These are phyloP conservation scores for Scorias spongiosa DNA, from an alignment of 2,329 filamentous ascomycete species.

Conservation along the genomic window DNA sequence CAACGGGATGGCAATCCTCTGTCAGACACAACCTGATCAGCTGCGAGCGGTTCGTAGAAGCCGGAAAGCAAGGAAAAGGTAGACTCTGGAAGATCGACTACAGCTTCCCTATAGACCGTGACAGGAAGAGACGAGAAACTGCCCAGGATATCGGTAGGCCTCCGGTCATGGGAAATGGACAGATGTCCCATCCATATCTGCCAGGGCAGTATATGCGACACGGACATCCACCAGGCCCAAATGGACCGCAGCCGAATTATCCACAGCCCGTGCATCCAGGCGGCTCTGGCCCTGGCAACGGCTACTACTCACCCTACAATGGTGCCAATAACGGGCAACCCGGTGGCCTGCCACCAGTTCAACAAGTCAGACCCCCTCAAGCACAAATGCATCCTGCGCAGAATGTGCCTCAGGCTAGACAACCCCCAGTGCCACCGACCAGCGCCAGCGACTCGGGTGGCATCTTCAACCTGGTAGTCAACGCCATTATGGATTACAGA, in stretches of 20 bases:
- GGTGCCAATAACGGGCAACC: slow-evolving; percentile 5
- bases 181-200: slow-evolving; percentile 1
- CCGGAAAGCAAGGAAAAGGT: slow-evolving; percentile 45
- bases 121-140: slow-evolving; percentile 33
- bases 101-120: slow-evolving; percentile 43
- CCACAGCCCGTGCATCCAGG: slow-evolving; percentile 3
- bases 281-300: slow-evolving; percentile 3
- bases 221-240: slow-evolving; percentile 2
- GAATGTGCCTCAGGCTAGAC: neutral
- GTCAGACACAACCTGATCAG: slow-evolving; percentile 50
- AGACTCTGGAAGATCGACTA: slow-evolving; percentile 48
- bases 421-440: neutral
- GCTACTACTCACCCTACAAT: neutral
- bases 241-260: slow-evolving; percentile 1
- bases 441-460: slow-evolving; percentile 4
- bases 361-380: slow-evolving; percentile 5
- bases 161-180: slow-evolving; percentile 8
- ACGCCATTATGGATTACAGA: slow-evolving; percentile 12
- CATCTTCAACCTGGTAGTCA: slow-evolving; percentile 10
- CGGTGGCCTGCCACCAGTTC: slow-evolving; percentile 2
- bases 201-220: slow-evolving; percentile 1
- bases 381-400: slow-evolving; percentile 3
- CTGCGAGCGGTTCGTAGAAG: slow-evolving; percentile 44
- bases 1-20: slow-evolving; percentile 51
- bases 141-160: slow-evolving; percentile 20